A percentile compares a stretch with the other conserved stretches of the same genome.
These are phyloP conservation scores for Panus rudis DNA, from an alignment of 768 basidiomycete species.

Conservation along the genomic window DNA sequence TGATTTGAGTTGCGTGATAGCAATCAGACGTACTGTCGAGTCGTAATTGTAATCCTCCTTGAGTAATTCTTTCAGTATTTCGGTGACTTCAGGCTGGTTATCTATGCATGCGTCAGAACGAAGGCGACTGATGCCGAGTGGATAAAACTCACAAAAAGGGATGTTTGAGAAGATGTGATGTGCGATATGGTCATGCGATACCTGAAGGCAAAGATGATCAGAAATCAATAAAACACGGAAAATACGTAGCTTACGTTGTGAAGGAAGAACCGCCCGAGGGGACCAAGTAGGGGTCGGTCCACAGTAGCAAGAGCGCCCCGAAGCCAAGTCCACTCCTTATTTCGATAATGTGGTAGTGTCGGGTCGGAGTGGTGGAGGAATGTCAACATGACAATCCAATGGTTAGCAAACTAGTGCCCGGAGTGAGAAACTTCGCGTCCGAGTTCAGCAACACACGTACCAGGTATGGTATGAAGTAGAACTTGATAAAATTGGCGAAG, in stretches of 20 bases:
- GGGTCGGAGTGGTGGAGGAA: conserved; percentile 26
- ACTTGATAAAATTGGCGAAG: conserved; percentile 30
- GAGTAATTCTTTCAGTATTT: conserved; percentile 44
- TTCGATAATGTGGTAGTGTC: conserved; percentile 23
- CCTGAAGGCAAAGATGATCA: conserved; percentile 5
- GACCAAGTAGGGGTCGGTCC: conserved; percentile 22
- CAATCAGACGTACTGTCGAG: conserved; percentile 34
- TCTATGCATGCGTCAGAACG: conserved; percentile 26
- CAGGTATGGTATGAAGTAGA: conserved; percentile 46
- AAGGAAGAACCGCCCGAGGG: conserved; percentile 23
- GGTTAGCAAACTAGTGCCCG: conserved; percentile 18
- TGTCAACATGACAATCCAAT: conserved; percentile 24
- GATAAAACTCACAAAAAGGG: conserved; percentile 48
- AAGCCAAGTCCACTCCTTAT: conserved; percentile 21
- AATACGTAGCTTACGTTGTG: conserved; percentile 18
- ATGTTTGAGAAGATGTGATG: conserved; percentile 58
- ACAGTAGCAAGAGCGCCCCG: conserved; percentile 23
- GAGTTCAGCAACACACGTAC: conserved; percentile 12
- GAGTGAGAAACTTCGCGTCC: neutral
- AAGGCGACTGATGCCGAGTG: neutral
- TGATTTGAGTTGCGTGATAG: neutral
- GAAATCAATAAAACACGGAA: neutral
- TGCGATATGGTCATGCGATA: conserved; percentile 42
- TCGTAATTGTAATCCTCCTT: conserved; percentile 56
- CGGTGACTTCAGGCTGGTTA: conserved; percentile 51